phyloP scores from a whole-genome alignment of 75 land plant species.

The Gnetum montanum region DNA sequence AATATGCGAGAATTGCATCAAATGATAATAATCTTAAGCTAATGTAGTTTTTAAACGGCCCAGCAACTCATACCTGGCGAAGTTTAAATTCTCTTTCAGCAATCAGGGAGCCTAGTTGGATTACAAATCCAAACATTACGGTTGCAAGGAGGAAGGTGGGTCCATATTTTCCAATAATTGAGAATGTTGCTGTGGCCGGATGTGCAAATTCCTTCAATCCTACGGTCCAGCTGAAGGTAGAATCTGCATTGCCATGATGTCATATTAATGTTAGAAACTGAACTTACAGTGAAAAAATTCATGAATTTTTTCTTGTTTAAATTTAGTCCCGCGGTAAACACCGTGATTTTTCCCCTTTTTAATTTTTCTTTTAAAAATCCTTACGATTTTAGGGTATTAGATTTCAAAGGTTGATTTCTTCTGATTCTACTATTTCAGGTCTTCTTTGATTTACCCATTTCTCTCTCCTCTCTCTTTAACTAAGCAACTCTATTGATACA shows the following conservation, averaged over 20 bases:
- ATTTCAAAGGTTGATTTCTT: too few relatives aligned
- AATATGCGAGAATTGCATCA: background rate
- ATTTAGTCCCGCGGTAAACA: too few relatives aligned
- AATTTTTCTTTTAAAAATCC: too few relatives aligned
- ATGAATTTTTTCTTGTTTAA: too few relatives aligned
- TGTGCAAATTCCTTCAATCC: conserved; percentile 85
- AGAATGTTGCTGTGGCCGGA: conserved; percentile 54
- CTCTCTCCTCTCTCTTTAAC: too few relatives aligned
- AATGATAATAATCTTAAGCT: background rate
- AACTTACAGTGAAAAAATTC: background rate
- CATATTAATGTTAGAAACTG: background rate
- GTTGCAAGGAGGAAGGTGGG: conserved; percentile 88
- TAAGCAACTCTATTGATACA: too few relatives aligned
- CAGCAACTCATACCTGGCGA: conserved; percentile 62
- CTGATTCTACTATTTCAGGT: too few relatives aligned
- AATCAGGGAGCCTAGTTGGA: conserved; percentile 70
- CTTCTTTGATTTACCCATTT: too few relatives aligned
- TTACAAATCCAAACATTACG: conserved; percentile 94
- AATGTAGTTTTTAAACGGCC: background rate
- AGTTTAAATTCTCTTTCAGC: conserved; percentile 86
- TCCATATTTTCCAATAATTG: conserved; percentile 48
- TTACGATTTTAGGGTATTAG: too few relatives aligned
- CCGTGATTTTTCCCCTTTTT: too few relatives aligned
- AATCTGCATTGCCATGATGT: conserved; percentile 35
- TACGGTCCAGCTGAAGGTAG: conserved; percentile 67